Evolutionary conservation across 2,329 filamentous ascomycete genomes (phyloP).

Genomic region (Berkeleyomyces rouxiae): DNA sequence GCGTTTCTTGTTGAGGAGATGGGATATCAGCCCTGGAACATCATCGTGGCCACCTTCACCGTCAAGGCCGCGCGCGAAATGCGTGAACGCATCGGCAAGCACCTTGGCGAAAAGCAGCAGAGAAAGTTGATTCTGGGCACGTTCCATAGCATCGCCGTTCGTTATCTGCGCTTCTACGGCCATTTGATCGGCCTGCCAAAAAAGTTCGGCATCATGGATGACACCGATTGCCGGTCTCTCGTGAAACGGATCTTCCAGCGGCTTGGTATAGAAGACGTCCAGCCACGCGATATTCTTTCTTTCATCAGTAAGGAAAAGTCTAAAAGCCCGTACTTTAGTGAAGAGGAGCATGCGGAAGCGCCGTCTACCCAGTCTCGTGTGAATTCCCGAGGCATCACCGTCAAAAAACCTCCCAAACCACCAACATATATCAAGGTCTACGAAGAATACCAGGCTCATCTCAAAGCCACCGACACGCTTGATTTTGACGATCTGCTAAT

Average conservation of each 20-base stretch:
- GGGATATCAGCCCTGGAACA: constrained; percentile 62
- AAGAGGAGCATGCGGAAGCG: not conserved
- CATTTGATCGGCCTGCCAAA: constrained; percentile 64
- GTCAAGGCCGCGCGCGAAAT: constrained; percentile 90
- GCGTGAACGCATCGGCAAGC: constrained; percentile 66
- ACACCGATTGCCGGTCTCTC: constrained; percentile 61
- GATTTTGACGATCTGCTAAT: constrained; percentile 91
- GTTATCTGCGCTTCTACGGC: constrained; percentile 73
- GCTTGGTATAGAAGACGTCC: constrained; percentile 42
- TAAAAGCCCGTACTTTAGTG: constrained; percentile 23
- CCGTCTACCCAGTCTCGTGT: constrained; percentile 7
- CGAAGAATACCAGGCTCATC: constrained; percentile 58
- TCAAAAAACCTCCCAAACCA: constrained; percentile 22
- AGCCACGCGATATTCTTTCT: constrained; percentile 51
- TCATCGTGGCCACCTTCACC: constrained; percentile 92
- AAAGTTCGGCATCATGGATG: constrained; percentile 84
- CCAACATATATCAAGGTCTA: constrained; percentile 53
- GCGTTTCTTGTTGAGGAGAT: constrained; percentile 67
- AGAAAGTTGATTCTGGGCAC: constrained; percentile 73
- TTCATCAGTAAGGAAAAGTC: constrained; percentile 59
- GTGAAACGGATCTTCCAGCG: constrained; percentile 70
- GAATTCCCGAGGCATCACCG: constrained; percentile 3
- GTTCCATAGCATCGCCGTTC: constrained; percentile 80
- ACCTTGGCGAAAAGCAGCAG: constrained; percentile 64
- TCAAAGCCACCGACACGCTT: constrained; percentile 62